phyloP scores from a whole-genome alignment of 305 asterid species.

The Petunia hybrid region DNA sequence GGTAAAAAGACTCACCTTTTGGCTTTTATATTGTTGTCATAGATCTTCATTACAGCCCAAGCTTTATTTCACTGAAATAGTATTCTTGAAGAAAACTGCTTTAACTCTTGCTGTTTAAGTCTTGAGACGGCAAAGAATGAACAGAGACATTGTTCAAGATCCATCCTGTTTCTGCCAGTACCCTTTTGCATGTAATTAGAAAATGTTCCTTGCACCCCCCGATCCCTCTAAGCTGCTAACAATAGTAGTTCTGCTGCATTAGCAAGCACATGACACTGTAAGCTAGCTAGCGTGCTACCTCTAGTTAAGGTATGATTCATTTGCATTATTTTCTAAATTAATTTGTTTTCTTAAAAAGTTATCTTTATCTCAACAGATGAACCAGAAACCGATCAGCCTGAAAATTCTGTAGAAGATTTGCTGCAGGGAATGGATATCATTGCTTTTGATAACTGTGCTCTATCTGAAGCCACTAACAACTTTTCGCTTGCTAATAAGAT shows the following conservation, averaged over 20 bases:
- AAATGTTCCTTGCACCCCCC: background rate
- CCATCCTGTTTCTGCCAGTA: background rate
- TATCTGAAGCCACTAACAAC: constrained; percentile 52
- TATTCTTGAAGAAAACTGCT: constrained; percentile 5
- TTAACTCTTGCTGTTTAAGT: background rate
- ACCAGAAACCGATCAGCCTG: background rate
- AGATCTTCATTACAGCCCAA: background rate
- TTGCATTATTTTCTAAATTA: background rate
- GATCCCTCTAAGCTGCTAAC: background rate
- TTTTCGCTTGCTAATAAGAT: constrained; percentile 51
- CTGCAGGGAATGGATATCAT: constrained; percentile 36
- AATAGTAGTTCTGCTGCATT: background rate
- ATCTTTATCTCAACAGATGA: constrained; percentile 6
- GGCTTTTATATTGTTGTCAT: background rate
- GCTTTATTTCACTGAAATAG: constrained; percentile 2
- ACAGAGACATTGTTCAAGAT: constrained; percentile 12
- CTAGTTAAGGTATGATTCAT: background rate
- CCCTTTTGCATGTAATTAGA: background rate
- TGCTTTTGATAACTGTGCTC: constrained; percentile 29
- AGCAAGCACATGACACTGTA: background rate
- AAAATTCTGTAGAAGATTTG: background rate
- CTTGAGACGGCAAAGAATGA: constrained; percentile 1
- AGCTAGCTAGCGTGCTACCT: background rate
- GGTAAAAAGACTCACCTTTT: background rate
- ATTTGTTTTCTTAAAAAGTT: background rate